phyloP scores from a whole-genome alignment of 2,329 filamentous ascomycete genomes.

The Clarireedia hainanense region DNA sequence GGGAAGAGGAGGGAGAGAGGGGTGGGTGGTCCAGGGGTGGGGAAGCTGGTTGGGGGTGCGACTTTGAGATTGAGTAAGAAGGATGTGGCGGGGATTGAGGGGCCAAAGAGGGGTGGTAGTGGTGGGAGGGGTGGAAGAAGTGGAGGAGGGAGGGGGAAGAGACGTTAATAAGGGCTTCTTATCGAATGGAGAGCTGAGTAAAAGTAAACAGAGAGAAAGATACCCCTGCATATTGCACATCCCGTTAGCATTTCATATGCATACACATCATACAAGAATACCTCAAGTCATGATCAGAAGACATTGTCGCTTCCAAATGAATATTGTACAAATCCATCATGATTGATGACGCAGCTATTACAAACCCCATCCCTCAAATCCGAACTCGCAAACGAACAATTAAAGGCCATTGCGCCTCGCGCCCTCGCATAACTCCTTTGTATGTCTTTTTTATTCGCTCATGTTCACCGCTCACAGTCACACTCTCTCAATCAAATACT shows the following conservation, averaged over 20 bases:
- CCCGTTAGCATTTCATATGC: not conserved
- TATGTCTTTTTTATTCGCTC: not conserved
- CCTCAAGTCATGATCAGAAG: not conserved
- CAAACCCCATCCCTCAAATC: not conserved
- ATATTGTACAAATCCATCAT: not conserved
- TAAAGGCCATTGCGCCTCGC: not conserved
- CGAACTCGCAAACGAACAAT: not conserved
- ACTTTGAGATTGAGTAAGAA: conserved; percentile 70
- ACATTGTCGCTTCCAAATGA: not conserved
- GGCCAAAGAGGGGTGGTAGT: conserved; percentile 34
- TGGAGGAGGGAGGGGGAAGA: conserved; percentile 5
- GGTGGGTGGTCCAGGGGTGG: conserved; percentile 71
- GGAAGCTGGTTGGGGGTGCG: conserved; percentile 64
- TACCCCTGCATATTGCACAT: not conserved
- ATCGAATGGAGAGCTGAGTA: not conserved
- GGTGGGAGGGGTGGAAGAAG: conserved; percentile 26
- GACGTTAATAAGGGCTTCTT: not conserved
- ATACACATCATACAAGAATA: not conserved
- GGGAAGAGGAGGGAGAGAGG: conserved; percentile 42
- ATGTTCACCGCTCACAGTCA: not conserved
- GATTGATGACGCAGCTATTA: not conserved
- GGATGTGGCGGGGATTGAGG: conserved; percentile 67
- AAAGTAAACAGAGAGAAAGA: not conserved
- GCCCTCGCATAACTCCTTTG: not conserved
- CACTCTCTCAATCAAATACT: too few relatives aligned